Evolutionary conservation across 768 basidiomycete species (phyloP).

Genomic region (Glaciozyma antarctica): DNA sequence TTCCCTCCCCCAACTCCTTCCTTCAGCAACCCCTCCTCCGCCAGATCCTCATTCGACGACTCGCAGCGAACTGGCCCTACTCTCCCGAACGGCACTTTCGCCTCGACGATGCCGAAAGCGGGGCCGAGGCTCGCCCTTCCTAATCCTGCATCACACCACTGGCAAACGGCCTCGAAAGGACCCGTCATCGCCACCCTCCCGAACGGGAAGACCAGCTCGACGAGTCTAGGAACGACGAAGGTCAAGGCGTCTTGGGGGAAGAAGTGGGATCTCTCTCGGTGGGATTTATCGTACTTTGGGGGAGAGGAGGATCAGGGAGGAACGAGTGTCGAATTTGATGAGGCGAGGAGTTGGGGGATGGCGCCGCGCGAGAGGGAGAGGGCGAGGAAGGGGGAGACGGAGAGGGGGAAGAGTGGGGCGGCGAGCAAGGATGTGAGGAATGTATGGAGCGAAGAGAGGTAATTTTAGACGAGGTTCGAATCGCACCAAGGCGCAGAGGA

Average conservation of each 20-base stretch:
- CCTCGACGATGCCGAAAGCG: not conserved
- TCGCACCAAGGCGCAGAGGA: too few relatives aligned
- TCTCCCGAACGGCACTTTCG: not conserved
- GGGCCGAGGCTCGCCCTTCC: not conserved
- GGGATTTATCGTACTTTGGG: slow-evolving; percentile 17
- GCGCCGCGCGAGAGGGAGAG: too few relatives aligned
- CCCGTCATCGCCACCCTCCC: not conserved
- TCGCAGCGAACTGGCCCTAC: not conserved
- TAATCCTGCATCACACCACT: slow-evolving; percentile 4
- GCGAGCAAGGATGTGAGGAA: too few relatives aligned
- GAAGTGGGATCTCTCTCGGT: slow-evolving; percentile 14
- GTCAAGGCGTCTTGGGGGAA: not conserved
- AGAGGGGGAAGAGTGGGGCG: too few relatives aligned
- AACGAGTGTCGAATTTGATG: not conserved
- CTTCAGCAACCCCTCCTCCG: not conserved
- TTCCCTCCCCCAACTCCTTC: slow-evolving; percentile 14
- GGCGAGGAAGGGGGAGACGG: too few relatives aligned
- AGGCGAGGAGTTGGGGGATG: not conserved
- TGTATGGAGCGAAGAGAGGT: too few relatives aligned
- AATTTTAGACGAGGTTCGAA: too few relatives aligned
- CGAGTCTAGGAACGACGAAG: not conserved
- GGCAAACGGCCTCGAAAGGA: not conserved
- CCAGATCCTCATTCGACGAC: not conserved
- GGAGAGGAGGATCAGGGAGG: slow-evolving; percentile 12
- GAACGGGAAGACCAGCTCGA: not conserved